Percentiles rank a stretch among this genome's conserved stretches.
Evolutionary conservation across 208 protist genomes (phyloP).

Genomic region (Leishmania major): DNA sequence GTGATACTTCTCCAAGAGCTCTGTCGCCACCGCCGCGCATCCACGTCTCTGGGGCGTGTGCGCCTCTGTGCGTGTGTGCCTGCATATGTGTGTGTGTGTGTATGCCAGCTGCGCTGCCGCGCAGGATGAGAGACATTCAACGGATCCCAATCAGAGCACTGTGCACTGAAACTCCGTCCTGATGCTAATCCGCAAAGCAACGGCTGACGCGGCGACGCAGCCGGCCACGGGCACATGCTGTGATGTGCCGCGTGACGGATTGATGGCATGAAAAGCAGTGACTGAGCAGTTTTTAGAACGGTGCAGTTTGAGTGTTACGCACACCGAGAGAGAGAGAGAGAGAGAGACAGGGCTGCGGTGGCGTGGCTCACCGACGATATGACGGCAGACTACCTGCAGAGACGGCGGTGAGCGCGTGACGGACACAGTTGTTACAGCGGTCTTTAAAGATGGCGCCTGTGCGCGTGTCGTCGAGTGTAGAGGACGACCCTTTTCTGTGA

Average conservation of each 20-base stretch:
- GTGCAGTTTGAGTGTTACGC: no score
- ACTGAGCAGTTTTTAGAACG: no score
- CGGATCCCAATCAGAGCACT: conserved; percentile 39
- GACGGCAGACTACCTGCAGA: no score
- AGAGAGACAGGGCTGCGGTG: no score
- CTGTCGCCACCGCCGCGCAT: not conserved
- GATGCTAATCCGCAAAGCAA: conserved; percentile 32
- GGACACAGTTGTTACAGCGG: no score
- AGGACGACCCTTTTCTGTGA: no score
- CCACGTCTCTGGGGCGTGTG: not conserved
- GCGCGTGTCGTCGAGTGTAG: no score
- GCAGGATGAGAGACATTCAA: conserved; percentile 39
- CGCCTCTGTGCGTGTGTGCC: no score
- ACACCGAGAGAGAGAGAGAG: no score
- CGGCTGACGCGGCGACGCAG: conserved; percentile 15
- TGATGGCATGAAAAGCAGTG: not conserved
- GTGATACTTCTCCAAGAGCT: conserved; percentile 15
- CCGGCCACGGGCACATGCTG: not conserved
- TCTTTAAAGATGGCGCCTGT: no score
- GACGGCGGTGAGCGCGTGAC: no score
- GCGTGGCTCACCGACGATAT: no score
- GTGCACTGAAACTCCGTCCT: conserved; percentile 33
- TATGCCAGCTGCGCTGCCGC: not conserved
- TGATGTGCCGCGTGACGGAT: not conserved
- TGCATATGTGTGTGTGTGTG: not conserved